Conservation (phyloP, 805 yeast genomes). For the Debaryomyces prosopidis region DNA sequence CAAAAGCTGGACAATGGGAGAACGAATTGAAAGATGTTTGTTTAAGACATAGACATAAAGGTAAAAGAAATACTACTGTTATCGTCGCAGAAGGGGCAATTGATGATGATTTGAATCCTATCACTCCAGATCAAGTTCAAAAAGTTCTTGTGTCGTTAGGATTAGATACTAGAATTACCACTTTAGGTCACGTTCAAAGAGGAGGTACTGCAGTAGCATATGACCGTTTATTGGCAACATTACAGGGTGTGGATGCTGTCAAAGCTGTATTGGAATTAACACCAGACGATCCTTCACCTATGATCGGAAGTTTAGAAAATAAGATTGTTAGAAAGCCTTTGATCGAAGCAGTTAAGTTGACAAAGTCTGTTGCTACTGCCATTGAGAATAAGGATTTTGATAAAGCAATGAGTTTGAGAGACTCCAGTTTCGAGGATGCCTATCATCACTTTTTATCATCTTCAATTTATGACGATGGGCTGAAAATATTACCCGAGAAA, state of each 20-base stretch:
- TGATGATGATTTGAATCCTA: slow-evolving; percentile 64
- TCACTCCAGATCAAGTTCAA: slow-evolving; percentile 64
- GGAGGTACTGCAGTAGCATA: slow-evolving; percentile 82
- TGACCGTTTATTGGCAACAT: slow-evolving; percentile 70
- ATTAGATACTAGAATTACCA: slow-evolving; percentile 75
- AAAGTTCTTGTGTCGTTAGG: slow-evolving; percentile 67
- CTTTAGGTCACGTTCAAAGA: slow-evolving; percentile 79
- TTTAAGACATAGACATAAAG: slow-evolving; percentile 63
- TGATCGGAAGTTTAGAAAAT: slow-evolving; percentile 73
- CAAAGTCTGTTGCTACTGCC: slow-evolving; percentile 72
- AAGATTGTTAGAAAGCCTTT: slow-evolving; percentile 67
- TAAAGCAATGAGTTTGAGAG: slow-evolving; percentile 70
- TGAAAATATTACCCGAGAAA: slow-evolving; percentile 43
- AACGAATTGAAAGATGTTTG: slow-evolving; percentile 66
- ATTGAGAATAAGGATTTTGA: slow-evolving; percentile 66
- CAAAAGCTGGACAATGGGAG: slow-evolving; percentile 62
- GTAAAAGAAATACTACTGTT: slow-evolving; percentile 76
- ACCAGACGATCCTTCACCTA: slow-evolving; percentile 75
- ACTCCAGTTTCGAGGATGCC: slow-evolving; percentile 67
- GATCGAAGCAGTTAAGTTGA: slow-evolving; percentile 70
- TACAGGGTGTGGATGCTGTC: slow-evolving; percentile 83
- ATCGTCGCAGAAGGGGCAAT: slow-evolving; percentile 87
- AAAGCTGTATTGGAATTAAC: slow-evolving; percentile 68
- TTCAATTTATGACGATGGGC: slow-evolving; percentile 36
- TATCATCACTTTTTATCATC: slow-evolving; percentile 62